These are phyloP conservation scores for Saccharomycopsis hybrid DNA, from an alignment of 1,139 yeast species.

Conservation along the genomic window DNA sequence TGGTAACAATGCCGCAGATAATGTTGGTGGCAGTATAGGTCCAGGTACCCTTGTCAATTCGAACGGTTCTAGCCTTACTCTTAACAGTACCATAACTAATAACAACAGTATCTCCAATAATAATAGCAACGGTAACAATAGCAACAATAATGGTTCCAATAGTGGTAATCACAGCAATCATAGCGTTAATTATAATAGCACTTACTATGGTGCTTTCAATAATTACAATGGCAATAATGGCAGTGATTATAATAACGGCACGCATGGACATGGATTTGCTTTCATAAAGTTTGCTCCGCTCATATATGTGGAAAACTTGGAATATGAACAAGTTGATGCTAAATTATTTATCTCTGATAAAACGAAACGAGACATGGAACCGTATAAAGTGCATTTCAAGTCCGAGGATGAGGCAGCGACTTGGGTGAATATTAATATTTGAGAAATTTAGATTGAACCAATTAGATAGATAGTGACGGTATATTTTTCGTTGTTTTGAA, in stretches of 20 bases:
- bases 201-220: neutral
- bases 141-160: neutral
- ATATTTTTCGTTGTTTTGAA: too few relatives aligned
- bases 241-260: too few relatives aligned
- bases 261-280: neutral
- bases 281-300: conserved; percentile 18
- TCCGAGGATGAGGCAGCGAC: conserved; percentile 17
- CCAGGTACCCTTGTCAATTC: too few relatives aligned
- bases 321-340: conserved; percentile 14
- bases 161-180: neutral
- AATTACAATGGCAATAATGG: neutral
- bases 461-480: too few relatives aligned
- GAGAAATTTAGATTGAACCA: neutral
- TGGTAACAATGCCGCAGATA: too few relatives aligned
- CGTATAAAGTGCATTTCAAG: conserved; percentile 15
- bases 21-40: too few relatives aligned
- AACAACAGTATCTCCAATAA: neutral
- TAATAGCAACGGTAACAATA: neutral
- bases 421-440: conserved; percentile 8
- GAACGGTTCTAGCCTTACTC: too few relatives aligned
- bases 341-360: conserved; percentile 15
- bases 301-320: conserved; percentile 14
- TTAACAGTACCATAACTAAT: too few relatives aligned
- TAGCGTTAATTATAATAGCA: conserved; percentile 1
- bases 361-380: conserved; percentile 12